These are phyloP conservation scores for Adansonia grandidieri DNA, from an alignment of 441 rosid genomes.

Conservation along the genomic window DNA sequence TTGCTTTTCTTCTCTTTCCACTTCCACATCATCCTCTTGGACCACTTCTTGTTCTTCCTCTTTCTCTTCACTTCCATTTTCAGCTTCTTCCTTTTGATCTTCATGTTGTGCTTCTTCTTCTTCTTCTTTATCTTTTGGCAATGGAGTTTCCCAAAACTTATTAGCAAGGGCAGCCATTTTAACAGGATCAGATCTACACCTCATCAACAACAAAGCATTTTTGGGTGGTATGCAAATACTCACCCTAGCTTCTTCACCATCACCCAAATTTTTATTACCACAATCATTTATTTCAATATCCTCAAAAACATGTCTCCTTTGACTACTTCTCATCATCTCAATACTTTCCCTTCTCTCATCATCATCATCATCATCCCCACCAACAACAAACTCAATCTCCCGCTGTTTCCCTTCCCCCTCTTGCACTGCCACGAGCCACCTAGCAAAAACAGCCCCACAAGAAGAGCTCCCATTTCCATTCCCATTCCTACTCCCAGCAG, in stretches of 20 bases:
- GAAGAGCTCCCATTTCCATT: constrained; percentile 32
- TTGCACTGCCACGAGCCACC: constrained; percentile 80
- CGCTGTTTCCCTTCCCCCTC: constrained; percentile 57
- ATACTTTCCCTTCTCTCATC: constrained; percentile 28
- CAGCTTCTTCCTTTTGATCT: constrained; percentile 15
- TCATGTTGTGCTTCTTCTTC: constrained; percentile 8
- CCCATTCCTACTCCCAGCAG: constrained; percentile 8
- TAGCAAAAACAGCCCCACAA: constrained; percentile 57
- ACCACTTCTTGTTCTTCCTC: constrained; percentile 16
- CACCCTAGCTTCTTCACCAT: constrained; percentile 52
- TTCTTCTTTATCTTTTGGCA: constrained; percentile 27
- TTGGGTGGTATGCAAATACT: constrained; percentile 77
- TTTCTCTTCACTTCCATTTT: not conserved
- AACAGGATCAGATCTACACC: constrained; percentile 96
- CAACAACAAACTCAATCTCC: constrained; percentile 75
- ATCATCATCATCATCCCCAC: constrained; percentile 52
- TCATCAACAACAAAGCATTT: constrained; percentile 86
- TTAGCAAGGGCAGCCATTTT: constrained; percentile 84
- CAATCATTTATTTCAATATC: constrained; percentile 62
- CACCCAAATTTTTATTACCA: constrained; percentile 45
- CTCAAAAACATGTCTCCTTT: constrained; percentile 75
- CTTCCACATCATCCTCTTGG: constrained; percentile 16
- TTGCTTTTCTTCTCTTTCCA: constrained; percentile 25
- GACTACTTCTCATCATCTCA: constrained; percentile 49
- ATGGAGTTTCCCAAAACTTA: constrained; percentile 58